These are phyloP conservation scores for Globisporangium paroecandrum DNA, from an alignment of 352 stramenopile genomes.

Conservation along the genomic window DNA sequence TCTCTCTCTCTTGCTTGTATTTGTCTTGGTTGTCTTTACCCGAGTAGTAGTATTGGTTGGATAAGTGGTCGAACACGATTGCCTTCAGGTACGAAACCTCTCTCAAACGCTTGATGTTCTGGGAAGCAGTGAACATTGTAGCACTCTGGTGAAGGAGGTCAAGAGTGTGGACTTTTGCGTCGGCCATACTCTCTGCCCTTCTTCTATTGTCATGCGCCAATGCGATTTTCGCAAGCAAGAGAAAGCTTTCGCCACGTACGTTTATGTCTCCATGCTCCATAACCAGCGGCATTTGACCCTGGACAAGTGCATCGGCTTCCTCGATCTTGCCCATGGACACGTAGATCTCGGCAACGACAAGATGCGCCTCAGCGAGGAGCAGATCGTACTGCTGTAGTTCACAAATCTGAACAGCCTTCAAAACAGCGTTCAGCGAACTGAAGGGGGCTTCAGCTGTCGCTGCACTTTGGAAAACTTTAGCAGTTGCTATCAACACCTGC, in stretches of 20 bases:
- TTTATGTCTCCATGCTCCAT: conserved; percentile 60
- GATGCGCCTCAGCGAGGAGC: conserved; percentile 51
- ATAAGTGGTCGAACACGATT: conserved; percentile 37
- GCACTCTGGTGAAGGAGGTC: conserved; percentile 28
- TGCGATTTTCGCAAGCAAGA: conserved; percentile 53
- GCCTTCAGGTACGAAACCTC: conserved; percentile 43
- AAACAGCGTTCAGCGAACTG: conserved; percentile 35
- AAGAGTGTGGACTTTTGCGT: conserved; percentile 3
- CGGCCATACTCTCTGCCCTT: neutral
- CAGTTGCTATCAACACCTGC: conserved; percentile 46
- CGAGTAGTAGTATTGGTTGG: neutral
- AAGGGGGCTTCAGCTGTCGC: conserved; percentile 44
- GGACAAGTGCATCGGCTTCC: conserved; percentile 44
- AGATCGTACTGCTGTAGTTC: conserved; percentile 51
- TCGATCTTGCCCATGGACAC: conserved; percentile 51
- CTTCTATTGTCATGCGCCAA: conserved; percentile 27
- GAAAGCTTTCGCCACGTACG: conserved; percentile 49
- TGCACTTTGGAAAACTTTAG: conserved; percentile 33
- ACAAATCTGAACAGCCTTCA: conserved; percentile 51
- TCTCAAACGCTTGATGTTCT: conserved; percentile 33
- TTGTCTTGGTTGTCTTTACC: neutral
- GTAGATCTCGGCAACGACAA: conserved; percentile 61
- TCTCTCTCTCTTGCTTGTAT: conserved; percentile 16
- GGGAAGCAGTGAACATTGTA: conserved; percentile 30
- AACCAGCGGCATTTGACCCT: conserved; percentile 61